Conservation (phyloP, 768 basidiomycete species). For the Butyriboletus loyo region DNA sequence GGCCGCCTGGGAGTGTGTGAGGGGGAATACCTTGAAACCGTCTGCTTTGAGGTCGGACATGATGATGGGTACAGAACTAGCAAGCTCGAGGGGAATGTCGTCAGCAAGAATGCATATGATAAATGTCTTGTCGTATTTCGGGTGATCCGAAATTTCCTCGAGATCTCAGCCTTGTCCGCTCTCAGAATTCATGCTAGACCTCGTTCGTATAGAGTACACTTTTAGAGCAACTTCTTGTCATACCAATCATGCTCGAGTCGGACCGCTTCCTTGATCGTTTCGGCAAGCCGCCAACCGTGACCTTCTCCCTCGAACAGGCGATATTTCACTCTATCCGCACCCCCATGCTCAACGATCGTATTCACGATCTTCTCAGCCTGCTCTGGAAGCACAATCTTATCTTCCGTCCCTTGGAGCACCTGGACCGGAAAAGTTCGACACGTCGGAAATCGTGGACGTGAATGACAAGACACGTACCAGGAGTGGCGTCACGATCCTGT, state of each 20-base stretch:
- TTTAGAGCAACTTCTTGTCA: conserved; percentile 13
- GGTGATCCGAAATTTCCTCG: too few species aligned
- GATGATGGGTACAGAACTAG: conserved; percentile 5
- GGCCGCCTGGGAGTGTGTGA: neutral
- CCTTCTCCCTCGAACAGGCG: conserved; percentile 44
- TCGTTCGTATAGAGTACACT: neutral
- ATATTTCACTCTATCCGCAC: conserved; percentile 32
- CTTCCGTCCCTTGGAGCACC: conserved; percentile 68
- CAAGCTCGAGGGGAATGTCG: neutral
- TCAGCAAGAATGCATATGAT: conserved; percentile 1
- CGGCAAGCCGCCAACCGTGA: conserved; percentile 38
- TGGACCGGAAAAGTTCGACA: conserved; percentile 26
- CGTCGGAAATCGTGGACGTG: neutral
- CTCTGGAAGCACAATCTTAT: conserved; percentile 63
- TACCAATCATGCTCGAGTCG: conserved; percentile 38
- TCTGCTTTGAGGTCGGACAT: conserved; percentile 73
- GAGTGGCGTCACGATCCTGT: conserved; percentile 59
- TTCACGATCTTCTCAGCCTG: conserved; percentile 46
- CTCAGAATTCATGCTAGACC: too few species aligned
- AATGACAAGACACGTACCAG: conserved; percentile 41
- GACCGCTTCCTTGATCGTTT: conserved; percentile 36
- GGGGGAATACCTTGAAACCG: conserved; percentile 61
- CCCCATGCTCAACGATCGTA: conserved; percentile 19
- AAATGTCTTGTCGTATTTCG: neutral
- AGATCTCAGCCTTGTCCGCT: too few species aligned